Base-by-base conservation (phyloP, 176 grass and related monocot species). In the Carex scoparia region DNA sequence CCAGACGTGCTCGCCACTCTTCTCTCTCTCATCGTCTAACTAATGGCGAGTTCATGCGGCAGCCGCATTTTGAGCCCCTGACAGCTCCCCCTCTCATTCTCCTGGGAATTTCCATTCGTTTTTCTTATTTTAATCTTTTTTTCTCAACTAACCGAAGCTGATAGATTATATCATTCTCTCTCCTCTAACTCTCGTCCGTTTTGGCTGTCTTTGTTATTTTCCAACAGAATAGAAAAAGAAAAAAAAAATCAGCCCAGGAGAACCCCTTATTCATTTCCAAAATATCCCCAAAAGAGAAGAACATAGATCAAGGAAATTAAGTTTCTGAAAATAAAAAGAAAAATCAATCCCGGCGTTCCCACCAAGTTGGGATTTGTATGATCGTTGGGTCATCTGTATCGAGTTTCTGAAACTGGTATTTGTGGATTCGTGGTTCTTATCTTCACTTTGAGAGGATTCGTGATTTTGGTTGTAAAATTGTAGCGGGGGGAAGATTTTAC, bases 141-240 rank as follows among this genome's bases (percentile, higher is more conserved):
- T 81, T 81, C 30, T 40, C 79, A 81, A 81, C 79, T n/a, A 81
- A 81, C 60, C 38, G 10, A 62, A 80, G 63, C 79, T 33, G 60
- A 60, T 44, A 61, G 62, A 67, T 46, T 83, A 83, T 55, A 69
- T 83, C 81, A 67, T 38, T 55, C 42, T 67, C 42, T 83, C 63
- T 55, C 81, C 61, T 18, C 81, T 35, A 83, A 83, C 63, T 27
- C 81, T 69, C 81, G 12, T 83, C 63, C 81, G 81, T 83, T 83
- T 83, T 64, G 81, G 15, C 62, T 57, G 61, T 69, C 81, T 83
- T 61, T 32, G 4, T 56, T 83, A 14, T 82, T 82, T 82, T 63
- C 37, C 58, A 46, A 60, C 18, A 3, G 66, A 82, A 27, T 49
- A 28, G 18, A 65, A 65, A 65, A 74, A 65, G 49, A 48, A 74